A percentile compares a stretch with the other conserved stretches of the same genome.
These are phyloP conservation scores for Senna siamea DNA, from an alignment of 306 rosid species.

Conservation along the genomic window DNA sequence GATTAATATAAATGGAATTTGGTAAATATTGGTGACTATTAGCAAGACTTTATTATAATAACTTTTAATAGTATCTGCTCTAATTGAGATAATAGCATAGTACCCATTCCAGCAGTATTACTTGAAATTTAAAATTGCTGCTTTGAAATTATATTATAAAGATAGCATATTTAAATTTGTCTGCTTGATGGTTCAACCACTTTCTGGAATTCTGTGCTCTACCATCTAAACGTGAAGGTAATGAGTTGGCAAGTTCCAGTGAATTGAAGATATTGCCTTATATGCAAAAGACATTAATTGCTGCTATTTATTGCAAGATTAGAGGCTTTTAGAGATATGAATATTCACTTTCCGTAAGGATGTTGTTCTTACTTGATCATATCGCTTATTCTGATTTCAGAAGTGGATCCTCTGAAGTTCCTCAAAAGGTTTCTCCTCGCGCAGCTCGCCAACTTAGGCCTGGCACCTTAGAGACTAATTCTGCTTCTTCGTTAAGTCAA, in stretches of 20 bases:
- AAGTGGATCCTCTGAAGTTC: slow-evolving; percentile 72
- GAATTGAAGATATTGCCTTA: slow-evolving; percentile 32
- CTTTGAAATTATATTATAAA: not conserved
- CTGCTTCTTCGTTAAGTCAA: slow-evolving; percentile 60
- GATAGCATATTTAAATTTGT: not conserved
- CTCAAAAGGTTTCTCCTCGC: slow-evolving; percentile 77
- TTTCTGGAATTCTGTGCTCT: not conserved
- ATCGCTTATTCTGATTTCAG: slow-evolving; percentile 46
- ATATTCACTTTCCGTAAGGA: slow-evolving; percentile 3
- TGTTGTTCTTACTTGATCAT: slow-evolving; percentile 32
- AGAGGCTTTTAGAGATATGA: not conserved
- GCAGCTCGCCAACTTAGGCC: slow-evolving; percentile 72
- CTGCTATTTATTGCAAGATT: not conserved
- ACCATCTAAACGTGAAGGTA: slow-evolving; percentile 1
- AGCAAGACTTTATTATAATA: not conserved
- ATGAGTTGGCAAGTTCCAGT: slow-evolving; percentile 8
- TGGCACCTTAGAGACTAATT: slow-evolving; percentile 54
- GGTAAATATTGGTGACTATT: not conserved
- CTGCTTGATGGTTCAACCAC: slow-evolving; percentile 10
- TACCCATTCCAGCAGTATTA: slow-evolving; percentile 9
- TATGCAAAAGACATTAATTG: slow-evolving; percentile 29
- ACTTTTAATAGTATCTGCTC: slow-evolving; percentile 6
- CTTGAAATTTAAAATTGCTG: not conserved
- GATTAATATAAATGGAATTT: not conserved
- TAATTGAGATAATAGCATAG: not conserved